A percentile compares a stretch with the other conserved stretches of the same genome.
Conservation (phyloP, 768 basidiomycete species). For the Kwoniella dendrophila region DNA sequence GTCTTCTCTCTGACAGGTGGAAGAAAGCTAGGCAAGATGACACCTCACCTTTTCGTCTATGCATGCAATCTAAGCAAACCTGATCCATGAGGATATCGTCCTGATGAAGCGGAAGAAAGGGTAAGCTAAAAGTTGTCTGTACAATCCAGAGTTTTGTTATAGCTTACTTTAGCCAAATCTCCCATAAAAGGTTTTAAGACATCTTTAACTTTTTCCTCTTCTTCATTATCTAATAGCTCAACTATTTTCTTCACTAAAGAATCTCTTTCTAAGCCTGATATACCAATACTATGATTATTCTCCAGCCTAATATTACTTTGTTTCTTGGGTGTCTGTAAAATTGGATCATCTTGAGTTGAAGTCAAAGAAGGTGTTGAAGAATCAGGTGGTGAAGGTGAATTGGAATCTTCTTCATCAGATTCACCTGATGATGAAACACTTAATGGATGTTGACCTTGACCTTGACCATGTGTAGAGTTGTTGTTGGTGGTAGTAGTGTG, state of each 20-base stretch:
- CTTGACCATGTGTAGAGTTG: too few relatives aligned
- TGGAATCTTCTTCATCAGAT: conserved; percentile 42
- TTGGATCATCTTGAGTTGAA: background rate
- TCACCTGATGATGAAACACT: conserved; percentile 51
- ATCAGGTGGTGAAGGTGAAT: conserved; percentile 12
- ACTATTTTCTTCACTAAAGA: conserved; percentile 73
- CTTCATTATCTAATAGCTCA: conserved; percentile 72
- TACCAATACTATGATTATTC: background rate
- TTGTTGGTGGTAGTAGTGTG: conserved; percentile 1
- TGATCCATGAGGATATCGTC: conserved; percentile 65
- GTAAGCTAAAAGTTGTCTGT: conserved; percentile 7
- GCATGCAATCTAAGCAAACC: conserved; percentile 90
- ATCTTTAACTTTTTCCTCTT: conserved; percentile 80
- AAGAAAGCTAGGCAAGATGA: conserved; percentile 55
- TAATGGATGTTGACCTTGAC: conserved; percentile 49
- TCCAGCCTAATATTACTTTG: conserved; percentile 12
- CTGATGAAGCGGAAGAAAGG: conserved; percentile 10
- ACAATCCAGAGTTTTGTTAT: conserved; percentile 59
- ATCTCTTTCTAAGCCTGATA: conserved; percentile 59
- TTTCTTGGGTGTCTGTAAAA: conserved; percentile 29
- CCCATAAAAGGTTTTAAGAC: conserved; percentile 72
- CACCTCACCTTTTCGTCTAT: conserved; percentile 88
- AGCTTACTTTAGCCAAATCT: conserved; percentile 57
- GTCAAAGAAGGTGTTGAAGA: background rate
- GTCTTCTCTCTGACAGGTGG: conserved; percentile 23